Percentiles rank a stretch among this genome's conserved stretches.
Evolutionary conservation across 305 asterid genomes (phyloP).

Genomic region (Andrographis paniculata): DNA sequence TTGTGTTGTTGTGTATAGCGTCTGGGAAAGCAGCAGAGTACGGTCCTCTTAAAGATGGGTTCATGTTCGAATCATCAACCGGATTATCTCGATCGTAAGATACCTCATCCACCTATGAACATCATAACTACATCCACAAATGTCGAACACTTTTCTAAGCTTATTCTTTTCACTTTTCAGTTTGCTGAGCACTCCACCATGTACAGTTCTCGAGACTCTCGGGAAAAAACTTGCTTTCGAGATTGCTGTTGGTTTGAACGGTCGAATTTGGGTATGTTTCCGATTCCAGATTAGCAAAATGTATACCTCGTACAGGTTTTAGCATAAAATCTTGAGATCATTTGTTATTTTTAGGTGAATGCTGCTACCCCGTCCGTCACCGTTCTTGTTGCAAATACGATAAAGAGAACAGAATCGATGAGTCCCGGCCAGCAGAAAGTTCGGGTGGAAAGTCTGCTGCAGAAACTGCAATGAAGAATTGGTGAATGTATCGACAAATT

Average conservation of each 20-base stretch:
- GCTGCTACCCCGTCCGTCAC: constrained; percentile 53
- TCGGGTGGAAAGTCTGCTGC: constrained; percentile 69
- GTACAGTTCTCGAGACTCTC: constrained; percentile 81
- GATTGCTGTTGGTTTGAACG: constrained; percentile 88
- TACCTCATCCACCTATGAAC: constrained; percentile 1
- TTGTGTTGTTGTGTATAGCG: constrained; percentile 32
- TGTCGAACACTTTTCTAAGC: constrained; percentile 6
- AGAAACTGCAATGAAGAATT: constrained; percentile 50
- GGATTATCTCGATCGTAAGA: constrained; percentile 85
- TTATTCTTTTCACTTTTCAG: constrained; percentile 26
- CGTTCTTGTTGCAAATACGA: constrained; percentile 77
- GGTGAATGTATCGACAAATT: too few species aligned
- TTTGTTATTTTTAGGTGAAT: constrained; percentile 45
- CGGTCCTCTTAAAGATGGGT: constrained; percentile 86
- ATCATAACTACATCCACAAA: constrained; percentile 4
- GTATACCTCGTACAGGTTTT: constrained; percentile 2
- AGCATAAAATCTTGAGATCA: background rate
- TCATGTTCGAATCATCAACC: constrained; percentile 85
- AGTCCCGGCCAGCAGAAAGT: constrained; percentile 79
- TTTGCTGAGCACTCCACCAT: constrained; percentile 73
- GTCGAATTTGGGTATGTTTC: constrained; percentile 85
- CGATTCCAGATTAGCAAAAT: too few species aligned
- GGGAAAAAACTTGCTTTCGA: constrained; percentile 95
- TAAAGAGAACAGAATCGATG: constrained; percentile 68
- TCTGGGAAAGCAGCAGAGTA: constrained; percentile 86